These are phyloP conservation scores for Nematocida ironsii DNA, from an alignment of 371 early-diverging fungal species.

Conservation along the genomic window DNA sequence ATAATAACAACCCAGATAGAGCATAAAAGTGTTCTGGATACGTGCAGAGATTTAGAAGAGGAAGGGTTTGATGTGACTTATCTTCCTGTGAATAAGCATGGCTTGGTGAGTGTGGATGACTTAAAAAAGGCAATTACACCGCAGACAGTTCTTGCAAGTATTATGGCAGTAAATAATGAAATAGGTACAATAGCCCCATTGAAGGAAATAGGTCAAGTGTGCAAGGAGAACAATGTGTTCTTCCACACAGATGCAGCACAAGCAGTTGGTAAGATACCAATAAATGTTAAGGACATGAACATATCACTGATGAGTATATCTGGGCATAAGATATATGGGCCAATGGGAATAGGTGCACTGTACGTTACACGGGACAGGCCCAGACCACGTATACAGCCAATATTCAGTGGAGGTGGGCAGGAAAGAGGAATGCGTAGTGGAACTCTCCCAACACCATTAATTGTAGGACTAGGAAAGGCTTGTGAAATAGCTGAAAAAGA, in stretches of 20 bases:
- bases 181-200: constrained; percentile 96
- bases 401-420: constrained; percentile 93
- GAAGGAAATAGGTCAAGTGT: constrained; percentile 77
- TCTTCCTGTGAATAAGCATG: constrained; percentile 81
- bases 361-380: constrained; percentile 86
- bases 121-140: constrained; percentile 82
- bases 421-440: constrained; percentile 95
- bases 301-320: constrained; percentile 91
- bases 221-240: constrained; percentile 64
- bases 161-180: constrained; percentile 98
- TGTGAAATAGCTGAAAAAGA: constrained; percentile 80
- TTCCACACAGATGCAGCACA: constrained; percentile 95
- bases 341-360: constrained; percentile 92
- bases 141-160: constrained; percentile 82
- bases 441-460: constrained; percentile 88
- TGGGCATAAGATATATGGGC: constrained; percentile 97
- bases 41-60: constrained; percentile 89
- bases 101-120: constrained; percentile 74
- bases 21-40: constrained; percentile 97
- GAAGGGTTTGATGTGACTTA: constrained; percentile 92
- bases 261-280: constrained; percentile 89
- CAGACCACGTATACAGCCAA: constrained; percentile 84
- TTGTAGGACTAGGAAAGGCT: constrained; percentile 92
- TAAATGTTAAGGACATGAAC: constrained; percentile 90
- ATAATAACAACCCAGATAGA: constrained; percentile 96